These are phyloP conservation scores for Tremella mesenterica DNA, from an alignment of 768 basidiomycete genomes.

Conservation along the genomic window DNA sequence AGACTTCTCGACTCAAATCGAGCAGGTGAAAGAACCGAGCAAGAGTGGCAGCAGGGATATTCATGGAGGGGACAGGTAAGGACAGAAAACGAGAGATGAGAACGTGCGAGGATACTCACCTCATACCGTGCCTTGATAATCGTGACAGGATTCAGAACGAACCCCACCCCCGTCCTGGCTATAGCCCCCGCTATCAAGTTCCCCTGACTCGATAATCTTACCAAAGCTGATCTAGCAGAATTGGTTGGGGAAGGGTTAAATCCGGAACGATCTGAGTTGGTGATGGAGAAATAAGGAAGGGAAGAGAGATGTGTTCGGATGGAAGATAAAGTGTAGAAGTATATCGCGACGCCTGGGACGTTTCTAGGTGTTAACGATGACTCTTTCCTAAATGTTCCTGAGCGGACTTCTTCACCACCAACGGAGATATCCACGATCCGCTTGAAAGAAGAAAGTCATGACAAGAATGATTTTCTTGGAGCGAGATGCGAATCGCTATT, in stretches of 20 bases:
- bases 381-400: neutral
- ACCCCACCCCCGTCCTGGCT: constrained; percentile 68
- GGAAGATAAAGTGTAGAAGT: constrained; percentile 78
- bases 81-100: neutral
- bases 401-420: too few relatives aligned
- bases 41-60: too few relatives aligned
- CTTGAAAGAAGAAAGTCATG: too few relatives aligned
- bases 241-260: neutral
- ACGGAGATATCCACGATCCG: too few relatives aligned
- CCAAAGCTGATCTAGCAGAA: constrained; percentile 25
- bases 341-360: constrained; percentile 84
- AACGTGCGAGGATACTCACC: constrained; percentile 48
- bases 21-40: constrained; percentile 44
- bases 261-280: constrained; percentile 1
- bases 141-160: constrained; percentile 79
- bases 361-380: constrained; percentile 52
- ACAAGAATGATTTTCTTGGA: too few relatives aligned
- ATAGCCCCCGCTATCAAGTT: constrained; percentile 81
- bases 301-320: constrained; percentile 67
- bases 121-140: constrained; percentile 88
- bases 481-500: too few relatives aligned
- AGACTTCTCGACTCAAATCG: neutral
- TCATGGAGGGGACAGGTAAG: too few relatives aligned
- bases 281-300: constrained; percentile 59
- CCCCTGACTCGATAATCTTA: constrained; percentile 58